Base-by-base conservation (phyloP, 805 yeast genomes). In the Hanseniaspora lachancei region DNA sequence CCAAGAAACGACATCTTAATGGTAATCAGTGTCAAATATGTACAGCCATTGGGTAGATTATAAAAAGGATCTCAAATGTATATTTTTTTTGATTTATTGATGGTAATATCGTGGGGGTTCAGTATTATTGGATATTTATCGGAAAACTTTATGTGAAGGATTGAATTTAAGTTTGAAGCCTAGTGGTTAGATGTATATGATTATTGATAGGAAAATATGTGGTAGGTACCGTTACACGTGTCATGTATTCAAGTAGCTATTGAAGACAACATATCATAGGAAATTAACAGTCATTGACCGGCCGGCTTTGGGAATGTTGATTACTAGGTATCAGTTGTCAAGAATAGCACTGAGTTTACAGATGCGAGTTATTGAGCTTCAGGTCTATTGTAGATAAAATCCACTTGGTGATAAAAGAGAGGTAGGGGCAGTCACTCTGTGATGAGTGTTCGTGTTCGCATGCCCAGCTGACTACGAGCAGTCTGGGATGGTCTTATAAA, bases 241-340 rank as follows among this genome's bases (percentile, higher is more conserved):
- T 23, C 16, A 5, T 41, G 44, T 23, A 23, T 13, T 23, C 44
- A 24, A 41, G 44, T 13, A 23, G 16, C 29, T 41, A 41, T 41
- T 16, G 44, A 15, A 41, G 44, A 13, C 44, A 41, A 15, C 12
- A 23, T 41, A 41, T 41, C 44, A 23, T 15, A 41, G 32, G 44
- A 41, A 41, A 41, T 23, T 23, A 41, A 41, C 44, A 41, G 44
- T 23, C 44, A 41, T 41, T 41, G 44, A 23, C 29, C 44, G 44
- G 44, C 44, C 44, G 44, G 44, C 44, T 41, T 41, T 41, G 44
- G 44, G 32, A 41, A 41, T 41, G 44, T 41, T 41, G 18, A 23
- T 41, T 41, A 41, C 44, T 20, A 5, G 44, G 18, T 41, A 41
- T 41, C 13, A 13, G 18, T 12, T 18, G 44, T 23, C 44, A 41